These are phyloP conservation scores for Quercus variabilis DNA, from an alignment of 306 rosid genomes.

Conservation along the genomic window DNA sequence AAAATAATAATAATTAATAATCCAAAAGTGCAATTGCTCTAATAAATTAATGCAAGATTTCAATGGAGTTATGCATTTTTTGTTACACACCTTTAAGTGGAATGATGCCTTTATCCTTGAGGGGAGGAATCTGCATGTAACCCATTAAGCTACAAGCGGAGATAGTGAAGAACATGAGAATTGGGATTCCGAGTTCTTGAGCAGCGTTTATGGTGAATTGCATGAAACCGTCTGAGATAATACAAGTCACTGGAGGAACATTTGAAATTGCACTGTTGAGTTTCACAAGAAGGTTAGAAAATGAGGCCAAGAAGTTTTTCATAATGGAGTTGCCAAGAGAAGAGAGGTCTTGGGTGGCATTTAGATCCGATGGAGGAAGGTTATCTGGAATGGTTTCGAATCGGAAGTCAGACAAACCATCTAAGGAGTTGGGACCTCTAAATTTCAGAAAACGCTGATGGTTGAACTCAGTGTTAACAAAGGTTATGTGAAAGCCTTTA, in stretches of 20 bases:
- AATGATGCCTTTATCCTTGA: not conserved
- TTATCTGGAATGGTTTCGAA: not conserved
- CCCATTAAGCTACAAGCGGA: not conserved
- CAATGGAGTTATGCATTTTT: too few relatives aligned
- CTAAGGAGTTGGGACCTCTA: not conserved
- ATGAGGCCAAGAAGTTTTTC: not conserved
- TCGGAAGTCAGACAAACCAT: not conserved
- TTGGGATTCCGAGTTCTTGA: not conserved
- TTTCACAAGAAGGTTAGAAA: not conserved
- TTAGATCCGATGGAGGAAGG: not conserved
- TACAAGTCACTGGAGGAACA: not conserved
- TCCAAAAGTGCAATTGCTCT: too few relatives aligned
- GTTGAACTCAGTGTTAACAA: not conserved
- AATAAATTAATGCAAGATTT: too few relatives aligned
- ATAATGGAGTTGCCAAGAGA: not conserved
- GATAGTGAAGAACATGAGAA: not conserved
- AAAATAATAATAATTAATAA: too few relatives aligned
- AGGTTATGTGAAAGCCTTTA: too few relatives aligned
- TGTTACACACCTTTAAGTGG: constrained; percentile 4
- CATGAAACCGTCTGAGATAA: not conserved
- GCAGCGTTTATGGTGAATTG: not conserved
- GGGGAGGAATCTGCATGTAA: not conserved
- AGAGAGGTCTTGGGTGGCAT: not conserved
- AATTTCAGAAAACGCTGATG: not conserved
- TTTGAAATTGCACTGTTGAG: not conserved